Base-by-base conservation (phyloP, 345 rosid genomes). In the Carallia brachiata region DNA sequence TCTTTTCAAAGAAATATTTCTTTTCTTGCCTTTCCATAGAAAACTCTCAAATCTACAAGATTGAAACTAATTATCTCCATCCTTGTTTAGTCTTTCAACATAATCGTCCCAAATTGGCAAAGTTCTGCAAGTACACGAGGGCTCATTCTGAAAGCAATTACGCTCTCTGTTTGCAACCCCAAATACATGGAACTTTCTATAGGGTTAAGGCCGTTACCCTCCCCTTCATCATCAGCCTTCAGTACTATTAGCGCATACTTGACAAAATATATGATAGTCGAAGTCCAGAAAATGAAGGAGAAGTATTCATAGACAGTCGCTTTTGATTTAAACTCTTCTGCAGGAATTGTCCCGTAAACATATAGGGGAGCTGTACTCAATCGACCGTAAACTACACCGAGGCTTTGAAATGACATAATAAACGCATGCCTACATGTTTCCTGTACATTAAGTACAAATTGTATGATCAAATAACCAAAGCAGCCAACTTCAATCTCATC, bases 201-300 rank as follows among this genome's bases (percentile, higher is more conserved):
- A 47, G 6, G 60, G 32, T 16, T n/a, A 60, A 52, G 68, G 19
- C n/a, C 65, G 48, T 77, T 79, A 88, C 90, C 92, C 55, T 88
- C 90, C 62, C 93, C 90, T 53, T 81, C 77, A 62, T 88, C 84
- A 62, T 88, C 84, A 15, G 86, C 88, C 62, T 74, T 78, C 65
- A 88, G 72, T 54, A 86, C 86, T 57, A 88, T 79, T 60, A 84
- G 34, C 58, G 80, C 81, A 75, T 88, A 86, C 78, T 88, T 86
- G 48, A 86, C 64, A 40, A 88, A 37, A 37, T 89, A 80, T 71
- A 84, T 70, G 56, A 81, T 36, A 31, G 90, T 84, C 66, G 84
- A 61, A 30, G 93, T 84, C 90, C 90, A 88, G 71, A 88, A 86
- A 66, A 86, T 74, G 60, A 88, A 84, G 27, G 90, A 88, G 79